phyloP scores from a whole-genome alignment of 768 basidiomycete genomes.

The Myochromella boudieri region DNA sequence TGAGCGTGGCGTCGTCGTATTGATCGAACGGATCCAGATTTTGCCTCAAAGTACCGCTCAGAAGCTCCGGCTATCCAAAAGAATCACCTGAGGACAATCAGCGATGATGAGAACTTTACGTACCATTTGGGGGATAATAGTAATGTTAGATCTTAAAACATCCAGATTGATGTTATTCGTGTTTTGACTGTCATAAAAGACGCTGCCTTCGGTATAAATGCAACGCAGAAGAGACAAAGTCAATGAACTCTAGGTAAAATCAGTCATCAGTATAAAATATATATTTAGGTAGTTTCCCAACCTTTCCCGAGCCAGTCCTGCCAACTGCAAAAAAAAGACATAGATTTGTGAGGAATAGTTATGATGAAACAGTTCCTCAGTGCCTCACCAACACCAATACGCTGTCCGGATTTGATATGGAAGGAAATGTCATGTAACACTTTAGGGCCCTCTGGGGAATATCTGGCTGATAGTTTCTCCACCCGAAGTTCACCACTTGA shows the following conservation, averaged over 20 bases:
- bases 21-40: constrained; percentile 71
- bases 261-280: background rate
- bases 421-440: constrained; percentile 57
- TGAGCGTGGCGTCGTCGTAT: constrained; percentile 48
- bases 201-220: constrained; percentile 55
- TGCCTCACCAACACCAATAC: constrained; percentile 47
- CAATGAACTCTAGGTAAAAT: constrained; percentile 45
- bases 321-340: constrained; percentile 39
- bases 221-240: constrained; percentile 56
- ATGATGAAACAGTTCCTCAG: background rate
- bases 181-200: constrained; percentile 54
- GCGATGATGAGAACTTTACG: constrained; percentile 14
- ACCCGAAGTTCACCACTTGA: constrained; percentile 53
- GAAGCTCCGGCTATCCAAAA: constrained; percentile 41
- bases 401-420: constrained; percentile 53
- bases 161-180: constrained; percentile 54
- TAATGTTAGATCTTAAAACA: constrained; percentile 54
- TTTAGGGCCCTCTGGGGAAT: constrained; percentile 52
- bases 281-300: constrained; percentile 11
- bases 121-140: constrained; percentile 55
- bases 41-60: constrained; percentile 60
- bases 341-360: background rate
- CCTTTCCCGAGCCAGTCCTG: constrained; percentile 47
- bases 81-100: background rate
- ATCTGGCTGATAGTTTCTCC: constrained; percentile 54